Evolutionary conservation across 1,139 yeast species (phyloP).

Genomic region (Zygoascus sp.): DNA sequence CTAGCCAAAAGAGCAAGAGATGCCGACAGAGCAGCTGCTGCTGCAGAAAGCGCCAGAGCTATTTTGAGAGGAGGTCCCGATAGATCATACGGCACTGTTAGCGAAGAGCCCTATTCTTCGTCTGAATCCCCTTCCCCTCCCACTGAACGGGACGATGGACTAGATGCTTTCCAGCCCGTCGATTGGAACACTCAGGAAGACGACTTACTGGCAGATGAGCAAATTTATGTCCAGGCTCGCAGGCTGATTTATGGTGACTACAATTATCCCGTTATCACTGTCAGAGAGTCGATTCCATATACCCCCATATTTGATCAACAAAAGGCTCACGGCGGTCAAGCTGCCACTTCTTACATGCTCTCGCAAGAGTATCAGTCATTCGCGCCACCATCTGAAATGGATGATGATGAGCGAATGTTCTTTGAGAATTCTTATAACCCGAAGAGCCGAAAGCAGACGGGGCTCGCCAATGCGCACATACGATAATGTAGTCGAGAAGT

Average conservation of each 20-base stretch:
- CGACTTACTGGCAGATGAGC: slow-evolving; percentile 42
- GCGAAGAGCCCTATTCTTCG: background rate
- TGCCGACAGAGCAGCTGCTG: background rate
- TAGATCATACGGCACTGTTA: background rate
- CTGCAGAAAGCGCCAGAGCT: background rate
- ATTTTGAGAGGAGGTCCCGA: background rate
- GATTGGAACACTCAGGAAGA: slow-evolving; percentile 17
- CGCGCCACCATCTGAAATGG: slow-evolving; percentile 15
- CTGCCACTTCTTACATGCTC: slow-evolving; percentile 16
- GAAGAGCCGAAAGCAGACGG: background rate
- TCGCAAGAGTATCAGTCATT: slow-evolving; percentile 19
- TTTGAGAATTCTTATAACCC: slow-evolving; percentile 8
- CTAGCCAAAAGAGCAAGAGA: slow-evolving; percentile 6
- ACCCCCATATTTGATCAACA: slow-evolving; percentile 23
- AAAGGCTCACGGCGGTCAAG: slow-evolving; percentile 19
- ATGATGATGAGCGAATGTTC: slow-evolving; percentile 14
- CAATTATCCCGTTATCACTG: slow-evolving; percentile 56
- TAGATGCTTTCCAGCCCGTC: background rate
- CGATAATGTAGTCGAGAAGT: background rate
- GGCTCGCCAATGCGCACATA: background rate
- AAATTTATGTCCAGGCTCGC: slow-evolving; percentile 41
- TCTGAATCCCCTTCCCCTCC: background rate
- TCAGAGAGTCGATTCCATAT: slow-evolving; percentile 36
- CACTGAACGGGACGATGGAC: background rate
- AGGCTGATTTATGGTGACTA: slow-evolving; percentile 50